These are phyloP conservation scores for Aspergillus aculeatinus DNA, from an alignment of 2,329 filamentous ascomycete species.

Conservation along the genomic window DNA sequence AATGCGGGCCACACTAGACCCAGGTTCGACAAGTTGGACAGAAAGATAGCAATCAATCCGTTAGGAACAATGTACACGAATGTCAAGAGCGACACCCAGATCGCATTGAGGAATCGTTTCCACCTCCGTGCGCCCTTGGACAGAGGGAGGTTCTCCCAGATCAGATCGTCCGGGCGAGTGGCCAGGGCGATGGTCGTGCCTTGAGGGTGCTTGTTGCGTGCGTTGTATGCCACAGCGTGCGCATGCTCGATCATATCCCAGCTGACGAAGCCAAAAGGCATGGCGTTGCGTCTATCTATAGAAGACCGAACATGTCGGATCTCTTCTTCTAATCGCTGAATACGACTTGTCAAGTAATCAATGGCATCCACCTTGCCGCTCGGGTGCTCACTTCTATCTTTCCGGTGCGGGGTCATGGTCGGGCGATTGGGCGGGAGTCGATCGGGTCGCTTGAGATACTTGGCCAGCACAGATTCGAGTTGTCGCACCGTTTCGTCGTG, in stretches of 20 bases:
- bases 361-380: slow-evolving; percentile 85
- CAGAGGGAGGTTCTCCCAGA: slow-evolving; percentile 90
- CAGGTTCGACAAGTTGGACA: slow-evolving; percentile 80
- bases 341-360: slow-evolving; percentile 83
- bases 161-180: slow-evolving; percentile 84
- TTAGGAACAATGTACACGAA: slow-evolving; percentile 88
- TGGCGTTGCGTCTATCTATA: slow-evolving; percentile 82
- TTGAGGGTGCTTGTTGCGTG: slow-evolving; percentile 75
- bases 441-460: slow-evolving; percentile 84
- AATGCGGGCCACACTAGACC: slow-evolving; percentile 79
- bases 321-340: slow-evolving; percentile 75
- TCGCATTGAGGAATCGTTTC: slow-evolving; percentile 72
- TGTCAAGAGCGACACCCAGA: slow-evolving; percentile 81
- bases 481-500: slow-evolving; percentile 78
- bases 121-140: slow-evolving; percentile 66
- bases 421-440: slow-evolving; percentile 75
- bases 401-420: slow-evolving; percentile 74
- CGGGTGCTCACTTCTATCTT: slow-evolving; percentile 67
- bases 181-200: slow-evolving; percentile 76
- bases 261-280: slow-evolving; percentile 91
- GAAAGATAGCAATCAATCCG: slow-evolving; percentile 88
- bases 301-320: slow-evolving; percentile 79
- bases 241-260: slow-evolving; percentile 86
- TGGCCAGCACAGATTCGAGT: slow-evolving; percentile 79
- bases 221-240: slow-evolving; percentile 79